Evolutionary conservation across 306 rosid species (phyloP), one percentile per base, ranked within the genome.

Genomic region (Begonia loranthoides): DNA sequence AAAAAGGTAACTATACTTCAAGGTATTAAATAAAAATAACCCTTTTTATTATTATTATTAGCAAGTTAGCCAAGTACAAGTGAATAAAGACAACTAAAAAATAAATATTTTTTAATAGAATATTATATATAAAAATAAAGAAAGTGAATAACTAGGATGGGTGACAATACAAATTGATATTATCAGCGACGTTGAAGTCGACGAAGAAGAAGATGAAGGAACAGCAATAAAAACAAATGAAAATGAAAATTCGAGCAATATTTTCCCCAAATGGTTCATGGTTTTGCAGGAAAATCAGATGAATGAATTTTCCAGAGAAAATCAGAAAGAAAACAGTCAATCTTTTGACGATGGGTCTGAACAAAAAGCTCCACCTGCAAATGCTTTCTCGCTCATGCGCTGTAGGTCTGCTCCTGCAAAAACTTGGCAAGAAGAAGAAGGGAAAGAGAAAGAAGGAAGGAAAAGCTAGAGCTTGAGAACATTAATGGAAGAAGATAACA

Each of bases 331-430:
- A 16, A 64, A 9, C 13, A 15, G 5, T 10, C 49, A 38, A 1
- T 21, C 10, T 12, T 47, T 2, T n/a, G 55, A 12, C 11, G 55
- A 13, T 10, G 13, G 43, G 17, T 15, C 60, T 16, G 13, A 13
- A 33, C 59, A 64, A 1, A 11, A 67, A 11, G 82, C 52, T 5
- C 93, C 97, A 4, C 97, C 97, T 2, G 64, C 77, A 48, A 90
- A 85, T 66, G 95, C 97, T 9, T 63, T 90, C 43, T 57, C 85
- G 63, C 85, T 90, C 2, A 90, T 90, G 97, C 74, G 97, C 4
- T 90, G 97, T 34, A 66, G 94, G 80, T 90, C 97, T 45, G 95
- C 97, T 60, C 97, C 97, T 6, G 87, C 85, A 12, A 85, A 82
- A 66, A 78, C 81, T 15, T 78, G 87, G 87, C 17, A 70, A 56